A percentile compares a stretch with the other conserved stretches of the same genome.
Evolutionary conservation across 2,329 filamentous ascomycete species (phyloP).

Genomic region (Biscogniauxia marginata): DNA sequence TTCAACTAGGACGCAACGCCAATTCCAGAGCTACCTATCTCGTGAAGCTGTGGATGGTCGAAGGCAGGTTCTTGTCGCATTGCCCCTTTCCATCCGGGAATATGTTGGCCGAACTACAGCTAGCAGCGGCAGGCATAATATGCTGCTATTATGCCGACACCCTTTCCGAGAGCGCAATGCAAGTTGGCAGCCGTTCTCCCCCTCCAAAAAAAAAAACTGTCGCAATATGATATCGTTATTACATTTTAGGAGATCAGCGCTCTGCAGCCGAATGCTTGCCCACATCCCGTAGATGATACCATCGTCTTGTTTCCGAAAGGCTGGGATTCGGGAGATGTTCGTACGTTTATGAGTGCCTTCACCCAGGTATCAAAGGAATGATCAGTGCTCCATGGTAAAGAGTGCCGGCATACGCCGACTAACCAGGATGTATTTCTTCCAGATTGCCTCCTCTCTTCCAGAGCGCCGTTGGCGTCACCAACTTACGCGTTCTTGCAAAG

Average conservation of each 20-base stretch:
- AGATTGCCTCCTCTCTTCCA: background rate
- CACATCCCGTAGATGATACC: background rate
- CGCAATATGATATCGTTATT: background rate
- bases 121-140: background rate
- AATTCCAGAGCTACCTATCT: background rate
- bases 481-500: background rate
- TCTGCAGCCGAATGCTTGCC: background rate
- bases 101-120: background rate
- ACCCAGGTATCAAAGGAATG: background rate
- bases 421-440: background rate
- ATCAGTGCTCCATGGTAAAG: background rate
- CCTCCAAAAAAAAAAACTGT: background rate
- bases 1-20: background rate
- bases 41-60: background rate
- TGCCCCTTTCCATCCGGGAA: background rate
- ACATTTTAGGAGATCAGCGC: background rate
- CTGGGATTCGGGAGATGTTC: background rate
- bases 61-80: background rate
- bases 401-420: background rate
- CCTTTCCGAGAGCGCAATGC: background rate
- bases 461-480: background rate
- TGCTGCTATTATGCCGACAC: background rate
- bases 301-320: background rate
- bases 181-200: background rate
- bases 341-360: background rate